Conservation (phyloP, 2,329 filamentous ascomycete species). For the Coniochaeta sp. region DNA sequence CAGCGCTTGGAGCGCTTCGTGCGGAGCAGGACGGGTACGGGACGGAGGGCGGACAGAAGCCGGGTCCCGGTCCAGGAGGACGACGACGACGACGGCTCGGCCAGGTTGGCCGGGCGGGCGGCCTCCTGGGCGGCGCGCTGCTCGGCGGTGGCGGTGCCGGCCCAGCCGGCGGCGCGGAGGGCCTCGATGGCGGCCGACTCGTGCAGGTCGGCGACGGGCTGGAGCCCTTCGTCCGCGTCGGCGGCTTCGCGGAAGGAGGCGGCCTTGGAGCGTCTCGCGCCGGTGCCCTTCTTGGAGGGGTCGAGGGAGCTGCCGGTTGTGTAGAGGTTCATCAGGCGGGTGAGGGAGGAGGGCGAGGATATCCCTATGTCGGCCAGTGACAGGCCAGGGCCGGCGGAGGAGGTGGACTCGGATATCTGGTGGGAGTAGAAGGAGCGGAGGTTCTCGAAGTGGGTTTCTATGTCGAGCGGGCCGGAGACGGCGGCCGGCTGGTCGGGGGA, state of each 20-base stretch:
- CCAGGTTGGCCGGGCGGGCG: constrained; percentile 27
- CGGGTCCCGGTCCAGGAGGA: constrained; percentile 36
- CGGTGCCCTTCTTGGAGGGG: constrained; percentile 29
- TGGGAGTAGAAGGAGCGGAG: constrained; percentile 75
- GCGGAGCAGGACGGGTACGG: constrained; percentile 73
- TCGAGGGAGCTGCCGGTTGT: constrained; percentile 44
- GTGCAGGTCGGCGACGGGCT: constrained; percentile 51
- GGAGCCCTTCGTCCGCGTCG: constrained; percentile 63
- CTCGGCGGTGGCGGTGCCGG: constrained; percentile 45
- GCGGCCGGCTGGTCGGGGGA: constrained; percentile 10
- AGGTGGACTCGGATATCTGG: constrained; percentile 60
- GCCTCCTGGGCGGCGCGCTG: constrained; percentile 31
- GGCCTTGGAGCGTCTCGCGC: constrained; percentile 54
- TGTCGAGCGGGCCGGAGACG: constrained; percentile 41
- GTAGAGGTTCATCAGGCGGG: constrained; percentile 88
- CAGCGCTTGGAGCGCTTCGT: constrained; percentile 94
- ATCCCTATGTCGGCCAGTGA: constrained; percentile 47
- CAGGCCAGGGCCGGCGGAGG: constrained; percentile 40
- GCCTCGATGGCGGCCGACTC: constrained; percentile 55
- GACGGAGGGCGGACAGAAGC: constrained; percentile 70
- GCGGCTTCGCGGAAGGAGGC: constrained; percentile 80
- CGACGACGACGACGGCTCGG: no score
- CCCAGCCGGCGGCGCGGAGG: constrained; percentile 54
- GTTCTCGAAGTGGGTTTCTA: constrained; percentile 65
- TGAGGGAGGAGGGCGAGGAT: constrained; percentile 71